Evolutionary conservation across 371 early-diverging fungal genomes (phyloP).

Genomic region (Lichtheimia ramosa): DNA sequence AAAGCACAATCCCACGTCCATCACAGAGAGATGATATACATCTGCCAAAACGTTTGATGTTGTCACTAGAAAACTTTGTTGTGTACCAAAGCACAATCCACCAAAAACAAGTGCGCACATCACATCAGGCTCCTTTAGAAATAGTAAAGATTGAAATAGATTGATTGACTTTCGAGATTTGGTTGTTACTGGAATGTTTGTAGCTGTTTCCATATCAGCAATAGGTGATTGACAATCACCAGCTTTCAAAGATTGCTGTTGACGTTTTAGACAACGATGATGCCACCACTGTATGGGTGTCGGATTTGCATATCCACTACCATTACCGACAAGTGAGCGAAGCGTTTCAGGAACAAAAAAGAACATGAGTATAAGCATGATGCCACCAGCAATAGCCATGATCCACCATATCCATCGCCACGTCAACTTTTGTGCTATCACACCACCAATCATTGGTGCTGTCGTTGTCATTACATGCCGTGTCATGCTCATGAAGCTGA

Average conservation of each 20-base stretch:
- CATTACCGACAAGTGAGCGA: slow-evolving; percentile 37
- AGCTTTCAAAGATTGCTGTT: no score
- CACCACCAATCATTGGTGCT: slow-evolving; percentile 42
- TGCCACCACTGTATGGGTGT: slow-evolving; percentile 20
- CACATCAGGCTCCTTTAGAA: background rate
- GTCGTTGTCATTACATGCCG: slow-evolving; percentile 20
- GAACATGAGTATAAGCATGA: slow-evolving; percentile 37
- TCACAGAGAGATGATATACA: slow-evolving; percentile 6
- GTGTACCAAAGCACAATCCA: background rate
- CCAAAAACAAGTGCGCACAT: slow-evolving; percentile 1
- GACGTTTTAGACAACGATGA: slow-evolving; percentile 6
- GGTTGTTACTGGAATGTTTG: no score
- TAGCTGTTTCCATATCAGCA: no score
- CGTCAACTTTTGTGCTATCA: slow-evolving; percentile 6
- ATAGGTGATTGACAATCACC: no score
- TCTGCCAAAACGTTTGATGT: background rate
- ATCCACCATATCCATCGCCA: slow-evolving; percentile 49
- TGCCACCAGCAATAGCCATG: slow-evolving; percentile 42
- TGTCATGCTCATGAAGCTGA: slow-evolving; percentile 14
- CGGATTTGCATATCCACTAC: slow-evolving; percentile 22
- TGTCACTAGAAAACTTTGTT: background rate
- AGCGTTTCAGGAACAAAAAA: slow-evolving; percentile 63
- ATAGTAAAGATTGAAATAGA: background rate
- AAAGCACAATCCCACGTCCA: slow-evolving; percentile 17
- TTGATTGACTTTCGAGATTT: background rate